phyloP scores from a whole-genome alignment of 2,329 filamentous ascomycete species.

The Colletotrichum echinochloae region DNA sequence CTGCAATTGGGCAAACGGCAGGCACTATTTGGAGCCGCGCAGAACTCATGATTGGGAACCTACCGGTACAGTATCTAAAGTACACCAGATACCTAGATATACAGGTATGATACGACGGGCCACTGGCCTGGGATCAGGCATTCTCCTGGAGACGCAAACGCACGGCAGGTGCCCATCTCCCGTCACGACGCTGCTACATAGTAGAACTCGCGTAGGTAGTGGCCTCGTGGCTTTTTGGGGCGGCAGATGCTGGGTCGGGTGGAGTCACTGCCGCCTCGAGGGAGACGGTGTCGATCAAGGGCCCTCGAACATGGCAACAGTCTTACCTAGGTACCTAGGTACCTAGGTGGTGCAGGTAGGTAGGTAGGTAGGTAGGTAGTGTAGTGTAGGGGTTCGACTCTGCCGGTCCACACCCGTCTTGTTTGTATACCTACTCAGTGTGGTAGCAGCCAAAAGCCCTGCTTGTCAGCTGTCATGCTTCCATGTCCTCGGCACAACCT shows the following conservation, averaged over 20 bases:
- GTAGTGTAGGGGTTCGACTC: not conserved
- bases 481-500: not conserved
- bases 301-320: not conserved
- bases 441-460: not conserved
- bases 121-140: not conserved
- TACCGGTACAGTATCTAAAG: too few relatives aligned
- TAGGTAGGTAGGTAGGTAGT: not conserved
- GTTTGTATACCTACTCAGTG: too few relatives aligned
- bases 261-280: not conserved
- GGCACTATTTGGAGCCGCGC: not conserved
- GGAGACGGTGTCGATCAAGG: not conserved
- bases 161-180: not conserved
- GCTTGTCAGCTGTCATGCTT: not conserved
- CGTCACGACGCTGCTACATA: not conserved
- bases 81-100: too few relatives aligned
- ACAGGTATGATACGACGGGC: not conserved
- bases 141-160: not conserved
- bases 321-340: not conserved
- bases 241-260: not conserved
- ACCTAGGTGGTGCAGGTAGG: too few relatives aligned
- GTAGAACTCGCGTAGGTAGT: not conserved
- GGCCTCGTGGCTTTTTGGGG: not conserved
- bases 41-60: too few relatives aligned
- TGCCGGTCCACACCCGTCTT: not conserved
- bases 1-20: not conserved